These are phyloP conservation scores for Eutypella sp. DNA, from an alignment of 2,329 filamentous ascomycete genomes.

Conservation along the genomic window DNA sequence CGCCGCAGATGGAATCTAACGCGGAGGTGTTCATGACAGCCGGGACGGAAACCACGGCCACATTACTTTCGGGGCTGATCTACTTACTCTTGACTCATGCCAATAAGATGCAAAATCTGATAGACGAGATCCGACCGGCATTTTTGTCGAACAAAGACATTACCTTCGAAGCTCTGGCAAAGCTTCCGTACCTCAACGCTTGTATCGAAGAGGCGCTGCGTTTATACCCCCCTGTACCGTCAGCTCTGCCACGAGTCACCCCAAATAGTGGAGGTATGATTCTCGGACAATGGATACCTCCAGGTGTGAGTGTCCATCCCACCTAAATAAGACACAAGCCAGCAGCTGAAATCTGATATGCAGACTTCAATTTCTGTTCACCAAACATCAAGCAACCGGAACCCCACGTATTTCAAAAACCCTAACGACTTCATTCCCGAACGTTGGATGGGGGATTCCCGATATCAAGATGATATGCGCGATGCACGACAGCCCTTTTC, in stretches of 20 bases:
- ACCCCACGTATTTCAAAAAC: constrained; percentile 11
- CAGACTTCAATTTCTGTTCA: constrained; percentile 12
- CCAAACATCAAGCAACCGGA: constrained; percentile 8
- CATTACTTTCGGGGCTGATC: constrained; percentile 24
- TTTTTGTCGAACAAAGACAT: constrained; percentile 24
- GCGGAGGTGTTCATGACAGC: constrained; percentile 17
- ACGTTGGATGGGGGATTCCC: constrained; percentile 16
- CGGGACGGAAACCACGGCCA: constrained; percentile 22
- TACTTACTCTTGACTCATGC: constrained; percentile 23
- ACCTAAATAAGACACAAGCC: background rate
- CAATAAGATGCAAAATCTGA: constrained; percentile 16
- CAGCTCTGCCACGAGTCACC: constrained; percentile 5
- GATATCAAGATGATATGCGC: constrained; percentile 14
- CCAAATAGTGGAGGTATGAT: constrained; percentile 12
- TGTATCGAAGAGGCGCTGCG: constrained; percentile 13
- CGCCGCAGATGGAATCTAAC: constrained; percentile 15
- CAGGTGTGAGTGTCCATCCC: background rate
- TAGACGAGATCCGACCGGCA: constrained; percentile 20
- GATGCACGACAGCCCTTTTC: constrained; percentile 17
- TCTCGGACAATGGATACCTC: constrained; percentile 1
- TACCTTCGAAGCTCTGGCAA: constrained; percentile 9
- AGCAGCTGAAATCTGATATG: background rate
- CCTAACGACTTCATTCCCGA: constrained; percentile 16
- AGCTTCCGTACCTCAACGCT: constrained; percentile 17
- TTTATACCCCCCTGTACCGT: constrained; percentile 10